Evolutionary conservation across 2,329 filamentous ascomycete genomes (phyloP).

Genomic region (Ophiocordyceps camponoti-floridani): DNA sequence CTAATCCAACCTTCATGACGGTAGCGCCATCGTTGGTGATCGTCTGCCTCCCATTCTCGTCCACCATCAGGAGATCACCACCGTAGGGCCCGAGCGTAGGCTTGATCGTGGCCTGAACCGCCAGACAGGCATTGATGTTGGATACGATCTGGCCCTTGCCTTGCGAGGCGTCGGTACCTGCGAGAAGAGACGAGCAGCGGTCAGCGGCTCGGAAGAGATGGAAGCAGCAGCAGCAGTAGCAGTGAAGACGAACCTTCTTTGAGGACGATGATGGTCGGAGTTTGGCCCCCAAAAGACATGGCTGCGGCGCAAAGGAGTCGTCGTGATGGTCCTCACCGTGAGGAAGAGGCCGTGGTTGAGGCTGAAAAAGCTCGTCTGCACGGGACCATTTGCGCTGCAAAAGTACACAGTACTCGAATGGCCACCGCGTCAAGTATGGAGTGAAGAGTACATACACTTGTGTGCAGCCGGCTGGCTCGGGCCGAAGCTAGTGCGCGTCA

Average conservation of each 20-base stretch:
- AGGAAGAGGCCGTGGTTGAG: too few relatives aligned
- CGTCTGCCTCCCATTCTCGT: constrained; percentile 87
- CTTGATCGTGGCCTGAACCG: constrained; percentile 90
- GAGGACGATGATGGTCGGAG: constrained; percentile 93
- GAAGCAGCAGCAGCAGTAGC: neutral
- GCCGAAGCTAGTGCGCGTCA: too few relatives aligned
- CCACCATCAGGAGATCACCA: constrained; percentile 88
- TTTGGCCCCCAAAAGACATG: constrained; percentile 96
- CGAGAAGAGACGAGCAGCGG: neutral
- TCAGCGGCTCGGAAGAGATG: neutral
- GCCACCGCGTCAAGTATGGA: too few relatives aligned
- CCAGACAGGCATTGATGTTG: constrained; percentile 96
- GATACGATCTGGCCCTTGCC: constrained; percentile 92
- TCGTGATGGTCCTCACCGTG: neutral
- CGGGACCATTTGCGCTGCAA: too few relatives aligned
- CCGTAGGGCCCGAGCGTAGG: constrained; percentile 92
- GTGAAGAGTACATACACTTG: too few relatives aligned
- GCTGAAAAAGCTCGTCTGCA: too few relatives aligned
- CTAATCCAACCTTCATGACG: constrained; percentile 69
- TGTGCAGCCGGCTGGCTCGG: too few relatives aligned
- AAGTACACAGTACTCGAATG: too few relatives aligned
- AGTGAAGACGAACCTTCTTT: constrained; percentile 50
- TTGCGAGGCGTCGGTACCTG: constrained; percentile 93
- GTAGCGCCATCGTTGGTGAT: constrained; percentile 99
- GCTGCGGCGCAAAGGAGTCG: constrained; percentile 9